These are phyloP conservation scores for Ammopiptanthus mongolicus DNA, from an alignment of 306 rosid genomes.

Conservation along the genomic window DNA sequence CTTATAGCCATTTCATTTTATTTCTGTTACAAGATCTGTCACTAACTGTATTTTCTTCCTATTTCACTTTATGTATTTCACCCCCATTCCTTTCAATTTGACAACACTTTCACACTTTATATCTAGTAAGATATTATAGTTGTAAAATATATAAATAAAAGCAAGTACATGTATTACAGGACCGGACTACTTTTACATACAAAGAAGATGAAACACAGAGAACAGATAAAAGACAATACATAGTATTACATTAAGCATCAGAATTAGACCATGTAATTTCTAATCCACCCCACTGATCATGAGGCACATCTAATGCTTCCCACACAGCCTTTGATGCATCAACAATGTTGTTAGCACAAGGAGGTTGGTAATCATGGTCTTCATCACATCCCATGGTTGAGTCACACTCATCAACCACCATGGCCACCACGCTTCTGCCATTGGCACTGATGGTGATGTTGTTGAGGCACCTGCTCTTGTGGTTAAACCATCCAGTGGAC, in stretches of 20 bases:
- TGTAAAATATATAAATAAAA: not conserved
- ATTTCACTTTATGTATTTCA: no score
- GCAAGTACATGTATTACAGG: not conserved
- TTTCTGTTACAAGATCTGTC: no score
- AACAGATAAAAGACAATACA: not conserved
- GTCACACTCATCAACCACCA: constrained; percentile 54
- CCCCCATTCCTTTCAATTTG: no score
- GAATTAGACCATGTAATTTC: constrained; percentile 19
- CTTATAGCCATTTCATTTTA: no score
- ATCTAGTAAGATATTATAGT: not conserved
- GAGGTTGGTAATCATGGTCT: constrained; percentile 40
- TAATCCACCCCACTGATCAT: constrained; percentile 6
- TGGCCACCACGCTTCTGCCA: constrained; percentile 39
- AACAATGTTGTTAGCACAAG: constrained; percentile 41
- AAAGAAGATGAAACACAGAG: not conserved
- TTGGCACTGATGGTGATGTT: constrained; percentile 32
- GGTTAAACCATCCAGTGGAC: constrained; percentile 41
- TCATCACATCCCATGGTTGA: constrained; percentile 43
- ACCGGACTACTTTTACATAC: not conserved
- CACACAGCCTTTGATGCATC: constrained; percentile 40
- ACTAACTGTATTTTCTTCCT: no score
- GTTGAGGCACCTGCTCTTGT: constrained; percentile 31
- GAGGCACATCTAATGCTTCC: constrained; percentile 27
- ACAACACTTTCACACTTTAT: no score
- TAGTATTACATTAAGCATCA: not conserved